Evolutionary conservation across 441 rosid species (phyloP).

Genomic region (Bruguiera hainesii): DNA sequence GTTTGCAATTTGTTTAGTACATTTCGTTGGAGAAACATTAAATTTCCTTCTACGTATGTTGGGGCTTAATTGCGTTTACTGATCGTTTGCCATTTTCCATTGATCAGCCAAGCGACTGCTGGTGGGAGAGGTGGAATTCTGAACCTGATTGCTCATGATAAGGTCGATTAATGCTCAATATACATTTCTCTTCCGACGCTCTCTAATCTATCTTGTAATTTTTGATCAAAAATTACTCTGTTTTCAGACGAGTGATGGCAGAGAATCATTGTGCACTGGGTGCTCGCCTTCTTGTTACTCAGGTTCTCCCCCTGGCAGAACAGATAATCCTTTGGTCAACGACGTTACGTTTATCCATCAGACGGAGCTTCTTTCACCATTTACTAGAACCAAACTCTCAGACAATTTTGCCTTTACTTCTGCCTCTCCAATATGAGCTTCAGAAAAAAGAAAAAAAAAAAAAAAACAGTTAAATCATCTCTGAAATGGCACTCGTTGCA

Average conservation of each 20-base stretch:
- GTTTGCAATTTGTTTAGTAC: slow-evolving; percentile 21
- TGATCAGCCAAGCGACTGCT: slow-evolving; percentile 38
- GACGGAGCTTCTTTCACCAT: slow-evolving; percentile 58
- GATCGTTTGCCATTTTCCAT: background rate
- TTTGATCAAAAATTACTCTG: background rate
- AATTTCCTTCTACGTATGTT: background rate
- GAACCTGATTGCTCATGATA: slow-evolving; percentile 42
- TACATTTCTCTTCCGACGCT: background rate
- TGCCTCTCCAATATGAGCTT: slow-evolving; percentile 32
- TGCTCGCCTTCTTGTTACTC: slow-evolving; percentile 41
- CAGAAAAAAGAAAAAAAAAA: too few relatives aligned
- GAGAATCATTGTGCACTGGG: slow-evolving; percentile 36
- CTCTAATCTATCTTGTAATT: background rate
- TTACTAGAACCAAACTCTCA: slow-evolving; percentile 48
- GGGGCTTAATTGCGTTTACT: background rate
- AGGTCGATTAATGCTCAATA: background rate
- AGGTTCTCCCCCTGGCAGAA: slow-evolving; percentile 76
- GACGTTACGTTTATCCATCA: slow-evolving; percentile 61
- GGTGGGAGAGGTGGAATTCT: slow-evolving; percentile 43
- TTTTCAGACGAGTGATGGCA: slow-evolving; percentile 35
- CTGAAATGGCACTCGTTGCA: background rate
- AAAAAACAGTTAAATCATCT: background rate
- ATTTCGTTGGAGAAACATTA: background rate
- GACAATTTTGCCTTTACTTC: slow-evolving; percentile 38
- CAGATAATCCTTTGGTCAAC: slow-evolving; percentile 62